Evolutionary conservation across 2,329 filamentous ascomycete genomes (phyloP).

Genomic region (Cladorrhinum sp.): DNA sequence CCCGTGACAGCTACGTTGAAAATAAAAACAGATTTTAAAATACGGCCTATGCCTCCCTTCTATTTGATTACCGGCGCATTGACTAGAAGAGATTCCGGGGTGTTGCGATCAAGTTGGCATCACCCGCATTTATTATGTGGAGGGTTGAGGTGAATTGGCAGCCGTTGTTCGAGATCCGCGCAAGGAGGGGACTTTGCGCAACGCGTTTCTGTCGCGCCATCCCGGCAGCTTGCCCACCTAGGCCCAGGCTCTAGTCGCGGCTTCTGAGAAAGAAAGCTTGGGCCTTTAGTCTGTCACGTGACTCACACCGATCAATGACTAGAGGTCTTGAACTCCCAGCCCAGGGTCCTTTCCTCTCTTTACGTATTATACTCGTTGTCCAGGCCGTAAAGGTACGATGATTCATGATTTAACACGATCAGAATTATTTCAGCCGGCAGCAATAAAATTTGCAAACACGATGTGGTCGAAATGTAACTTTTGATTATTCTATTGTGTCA

Average conservation of each 20-base stretch:
- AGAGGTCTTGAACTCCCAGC: background rate
- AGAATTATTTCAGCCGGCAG: too few relatives aligned
- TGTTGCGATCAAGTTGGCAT: slow-evolving; percentile 2
- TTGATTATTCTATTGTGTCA: background rate
- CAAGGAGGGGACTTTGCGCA: slow-evolving; percentile 7
- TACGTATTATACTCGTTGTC: background rate
- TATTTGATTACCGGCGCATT: slow-evolving; percentile 5
- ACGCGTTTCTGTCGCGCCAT: slow-evolving; percentile 5
- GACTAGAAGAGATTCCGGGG: slow-evolving; percentile 8
- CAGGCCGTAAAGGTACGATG: background rate
- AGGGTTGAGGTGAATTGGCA: background rate
- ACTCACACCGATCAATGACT: background rate
- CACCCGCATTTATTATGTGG: background rate
- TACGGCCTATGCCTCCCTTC: slow-evolving; percentile 1
- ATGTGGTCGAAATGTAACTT: background rate
- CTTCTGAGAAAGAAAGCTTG: background rate
- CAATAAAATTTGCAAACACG: too few relatives aligned
- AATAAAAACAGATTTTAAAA: background rate
- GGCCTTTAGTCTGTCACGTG: background rate
- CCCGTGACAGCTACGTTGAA: slow-evolving; percentile 25
- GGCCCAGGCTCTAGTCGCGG: background rate
- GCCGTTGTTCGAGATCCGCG: background rate
- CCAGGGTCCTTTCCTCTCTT: background rate
- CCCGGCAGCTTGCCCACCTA: background rate
- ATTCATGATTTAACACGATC: background rate